phyloP scores from a whole-genome alignment of 2,329 filamentous ascomycete genomes.

The Dryadomyces quercivorus region DNA sequence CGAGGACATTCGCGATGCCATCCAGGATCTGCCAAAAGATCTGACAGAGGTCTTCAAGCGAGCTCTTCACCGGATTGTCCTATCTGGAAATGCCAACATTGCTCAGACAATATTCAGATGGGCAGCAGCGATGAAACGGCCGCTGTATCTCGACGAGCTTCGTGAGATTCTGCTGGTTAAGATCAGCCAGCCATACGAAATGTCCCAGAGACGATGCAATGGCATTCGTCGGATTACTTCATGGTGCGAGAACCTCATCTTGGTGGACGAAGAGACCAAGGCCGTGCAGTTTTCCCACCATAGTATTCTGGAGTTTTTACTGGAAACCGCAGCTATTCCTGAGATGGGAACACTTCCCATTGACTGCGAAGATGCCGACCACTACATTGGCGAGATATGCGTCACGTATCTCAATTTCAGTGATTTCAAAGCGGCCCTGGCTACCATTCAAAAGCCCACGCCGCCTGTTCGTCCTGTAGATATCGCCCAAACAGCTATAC shows the following conservation, averaged over 20 bases:
- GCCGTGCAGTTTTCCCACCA: neutral
- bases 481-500: neutral
- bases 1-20: neutral
- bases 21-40: neutral
- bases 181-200: neutral
- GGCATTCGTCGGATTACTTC: neutral
- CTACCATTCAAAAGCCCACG: neutral
- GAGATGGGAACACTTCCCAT: neutral
- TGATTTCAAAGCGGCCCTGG: neutral
- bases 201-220: neutral
- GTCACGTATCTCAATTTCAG: neutral
- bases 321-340: no score
- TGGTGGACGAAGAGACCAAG: neutral
- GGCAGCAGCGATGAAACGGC: neutral
- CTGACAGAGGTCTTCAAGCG: neutral
- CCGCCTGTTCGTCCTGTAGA: neutral
- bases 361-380: neutral
- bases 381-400: neutral
- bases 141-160: neutral
- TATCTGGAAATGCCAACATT: neutral
- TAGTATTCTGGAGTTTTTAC: neutral
- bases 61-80: neutral
- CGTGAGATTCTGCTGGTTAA: neutral
- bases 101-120: neutral
- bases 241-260: neutral